Evolutionary conservation across 164 flowering plant genomes (phyloP), one percentile per base, ranked within the genome.

Genomic region (Malania oleifera): DNA sequence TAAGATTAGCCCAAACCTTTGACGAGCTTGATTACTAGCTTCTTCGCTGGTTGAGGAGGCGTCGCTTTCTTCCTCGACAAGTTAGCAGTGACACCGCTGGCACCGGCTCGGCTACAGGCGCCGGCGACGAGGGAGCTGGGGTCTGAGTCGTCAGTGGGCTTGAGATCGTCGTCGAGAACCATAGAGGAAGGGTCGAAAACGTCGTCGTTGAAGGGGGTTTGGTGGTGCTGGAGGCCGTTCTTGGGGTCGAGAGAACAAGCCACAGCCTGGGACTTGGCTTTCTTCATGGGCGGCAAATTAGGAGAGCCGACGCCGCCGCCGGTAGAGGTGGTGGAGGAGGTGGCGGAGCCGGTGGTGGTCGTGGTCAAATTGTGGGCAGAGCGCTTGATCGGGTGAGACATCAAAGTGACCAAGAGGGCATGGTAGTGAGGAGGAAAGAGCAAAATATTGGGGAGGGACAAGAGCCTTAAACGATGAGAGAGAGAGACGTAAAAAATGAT

Each of bases 11-110:
- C 0, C 7, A 23, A 48, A 87, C 98, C 98, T 89, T 87, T 91
- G 19, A 63, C 13, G 45, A 81, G 82, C 82, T 85, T 86, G 71
- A 91, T 91, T 37, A 91, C 92, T 48, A 91, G 85, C 70, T 87
- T 86, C 78, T 91, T 91, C 15, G 86, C 54, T 2, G 98, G 98
- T 71, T 85, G 95, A 52, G 98, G 98, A 6, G 82, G 91, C 2
- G 77, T 76, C 19, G 98, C 98, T 74, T 89, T 91, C 71, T 91
- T 91, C 31, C 98, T 71, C 7, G 92, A 75, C 67, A 88, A 73
- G 76, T 91, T 91, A 17, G 91, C 80, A 41, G 92, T 77, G 31
- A 74, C 69, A 3, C 53, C 53, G 0, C 79, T 75, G 23, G 64
- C 38, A 14, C 57, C 26, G 35, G n/a, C 57, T 7, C 67, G 31